Evolutionary conservation across 1,139 yeast species (phyloP).

Genomic region (Candida neerlandica): DNA sequence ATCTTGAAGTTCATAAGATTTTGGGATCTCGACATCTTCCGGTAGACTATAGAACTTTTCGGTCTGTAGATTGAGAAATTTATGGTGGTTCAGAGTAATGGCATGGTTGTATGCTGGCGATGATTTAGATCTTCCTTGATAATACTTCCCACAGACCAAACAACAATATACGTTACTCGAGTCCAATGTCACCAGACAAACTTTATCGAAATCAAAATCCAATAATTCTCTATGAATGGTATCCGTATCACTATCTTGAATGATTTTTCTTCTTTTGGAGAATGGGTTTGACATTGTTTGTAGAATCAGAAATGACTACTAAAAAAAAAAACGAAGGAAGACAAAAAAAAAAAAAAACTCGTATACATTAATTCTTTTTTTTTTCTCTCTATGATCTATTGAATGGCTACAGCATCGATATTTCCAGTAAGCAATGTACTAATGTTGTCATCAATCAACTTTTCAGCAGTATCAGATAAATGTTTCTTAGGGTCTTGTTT

Average conservation of each 20-base stretch:
- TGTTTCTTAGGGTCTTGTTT: slow-evolving; percentile 99
- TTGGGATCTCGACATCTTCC: slow-evolving; percentile 44
- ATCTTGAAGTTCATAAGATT: slow-evolving; percentile 38
- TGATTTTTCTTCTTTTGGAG: slow-evolving; percentile 8
- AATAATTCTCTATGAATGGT: slow-evolving; percentile 56
- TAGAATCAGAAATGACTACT: neutral
- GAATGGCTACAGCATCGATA: slow-evolving; percentile 83
- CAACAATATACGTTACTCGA: slow-evolving; percentile 70
- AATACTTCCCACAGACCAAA: slow-evolving; percentile 71
- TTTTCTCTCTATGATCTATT: slow-evolving; percentile 29
- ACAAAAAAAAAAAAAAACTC: neutral
- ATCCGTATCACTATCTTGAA: slow-evolving; percentile 40
- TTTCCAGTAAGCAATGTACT: slow-evolving; percentile 85
- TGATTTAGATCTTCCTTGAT: slow-evolving; percentile 63
- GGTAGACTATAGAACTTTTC: slow-evolving; percentile 61
- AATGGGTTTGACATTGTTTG: slow-evolving; percentile 11
- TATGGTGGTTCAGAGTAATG: slow-evolving; percentile 61
- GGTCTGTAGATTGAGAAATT: slow-evolving; percentile 57
- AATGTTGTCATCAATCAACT: slow-evolving; percentile 84
- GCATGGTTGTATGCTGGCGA: slow-evolving; percentile 75
- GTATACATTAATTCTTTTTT: neutral
- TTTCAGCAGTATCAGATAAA: slow-evolving; percentile 84
- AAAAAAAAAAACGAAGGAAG: neutral
- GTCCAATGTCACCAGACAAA: slow-evolving; percentile 66
- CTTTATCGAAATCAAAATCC: slow-evolving; percentile 71